Evolutionary conservation across 371 early-diverging fungal genomes (phyloP).

Genomic region (Entomophthora muscae): DNA sequence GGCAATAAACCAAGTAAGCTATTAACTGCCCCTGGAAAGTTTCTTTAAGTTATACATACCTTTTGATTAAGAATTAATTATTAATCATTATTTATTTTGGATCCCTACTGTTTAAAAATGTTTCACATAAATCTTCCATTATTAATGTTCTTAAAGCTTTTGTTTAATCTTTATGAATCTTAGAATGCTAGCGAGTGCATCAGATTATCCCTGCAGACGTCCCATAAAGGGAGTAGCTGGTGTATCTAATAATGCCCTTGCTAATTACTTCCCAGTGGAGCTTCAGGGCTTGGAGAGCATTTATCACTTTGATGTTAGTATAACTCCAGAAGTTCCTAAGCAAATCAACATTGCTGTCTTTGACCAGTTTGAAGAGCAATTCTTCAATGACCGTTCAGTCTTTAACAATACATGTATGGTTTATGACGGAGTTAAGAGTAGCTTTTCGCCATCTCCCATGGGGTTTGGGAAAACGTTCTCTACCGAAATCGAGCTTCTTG

Average conservation of each 20-base stretch:
- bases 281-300: constrained; percentile 9
- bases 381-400: constrained; percentile 12
- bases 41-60: no score
- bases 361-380: constrained; percentile 18
- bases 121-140: no score
- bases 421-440: constrained; percentile 41
- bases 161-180: no score
- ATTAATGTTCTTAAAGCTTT: no score
- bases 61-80: no score
- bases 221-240: no score
- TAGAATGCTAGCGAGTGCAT: no score
- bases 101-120: no score
- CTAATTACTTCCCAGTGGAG: constrained; percentile 2
- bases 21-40: no score
- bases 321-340: constrained; percentile 21
- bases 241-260: background rate
- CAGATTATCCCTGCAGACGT: no score
- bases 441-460: constrained; percentile 27
- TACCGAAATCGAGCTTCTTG: background rate
- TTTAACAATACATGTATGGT: constrained; percentile 20
- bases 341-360: constrained; percentile 24
- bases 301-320: constrained; percentile 19
- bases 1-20: no score
- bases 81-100: no score
- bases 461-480: constrained; percentile 14